These are phyloP conservation scores for Pseudotsuga menziesii DNA, from an alignment of 75 land plant species.

Conservation along the genomic window DNA sequence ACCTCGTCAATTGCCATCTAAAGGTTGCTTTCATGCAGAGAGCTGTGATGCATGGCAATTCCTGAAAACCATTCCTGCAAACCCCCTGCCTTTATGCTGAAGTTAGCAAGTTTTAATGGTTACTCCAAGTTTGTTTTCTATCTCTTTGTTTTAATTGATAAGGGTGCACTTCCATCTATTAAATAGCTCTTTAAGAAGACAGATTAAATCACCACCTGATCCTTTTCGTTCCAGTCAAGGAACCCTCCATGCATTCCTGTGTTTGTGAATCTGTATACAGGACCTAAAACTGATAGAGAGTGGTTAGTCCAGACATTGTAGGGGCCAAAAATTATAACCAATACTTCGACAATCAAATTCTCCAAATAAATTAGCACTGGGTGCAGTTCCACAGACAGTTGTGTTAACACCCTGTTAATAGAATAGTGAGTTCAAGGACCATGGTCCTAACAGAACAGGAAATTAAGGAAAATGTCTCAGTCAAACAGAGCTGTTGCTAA, in stretches of 20 bases:
- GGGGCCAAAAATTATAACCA: not conserved
- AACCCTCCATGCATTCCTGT: slow-evolving; percentile 56
- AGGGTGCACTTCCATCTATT: not conserved
- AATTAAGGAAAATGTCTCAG: not conserved
- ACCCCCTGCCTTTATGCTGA: not conserved
- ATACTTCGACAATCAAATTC: not conserved
- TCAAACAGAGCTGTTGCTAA: not conserved
- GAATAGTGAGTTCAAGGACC: not conserved
- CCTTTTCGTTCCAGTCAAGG: slow-evolving; percentile 42
- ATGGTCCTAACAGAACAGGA: not conserved
- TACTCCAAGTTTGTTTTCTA: not conserved
- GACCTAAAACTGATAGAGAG: slow-evolving; percentile 28
- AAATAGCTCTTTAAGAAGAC: not conserved
- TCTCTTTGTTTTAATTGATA: not conserved
- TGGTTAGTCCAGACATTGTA: not conserved
- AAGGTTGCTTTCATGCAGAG: not conserved
- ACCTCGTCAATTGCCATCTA: not conserved
- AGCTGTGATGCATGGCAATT: not conserved
- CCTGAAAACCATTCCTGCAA: not conserved
- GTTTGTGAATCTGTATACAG: slow-evolving; percentile 54
- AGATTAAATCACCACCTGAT: not conserved
- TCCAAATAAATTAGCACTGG: not conserved
- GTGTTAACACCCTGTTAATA: not conserved
- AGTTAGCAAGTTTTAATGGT: not conserved
- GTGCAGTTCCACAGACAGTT: not conserved